These are phyloP conservation scores for Globisporangium radiosum DNA, from an alignment of 352 stramenopile genomes.

Conservation along the genomic window DNA sequence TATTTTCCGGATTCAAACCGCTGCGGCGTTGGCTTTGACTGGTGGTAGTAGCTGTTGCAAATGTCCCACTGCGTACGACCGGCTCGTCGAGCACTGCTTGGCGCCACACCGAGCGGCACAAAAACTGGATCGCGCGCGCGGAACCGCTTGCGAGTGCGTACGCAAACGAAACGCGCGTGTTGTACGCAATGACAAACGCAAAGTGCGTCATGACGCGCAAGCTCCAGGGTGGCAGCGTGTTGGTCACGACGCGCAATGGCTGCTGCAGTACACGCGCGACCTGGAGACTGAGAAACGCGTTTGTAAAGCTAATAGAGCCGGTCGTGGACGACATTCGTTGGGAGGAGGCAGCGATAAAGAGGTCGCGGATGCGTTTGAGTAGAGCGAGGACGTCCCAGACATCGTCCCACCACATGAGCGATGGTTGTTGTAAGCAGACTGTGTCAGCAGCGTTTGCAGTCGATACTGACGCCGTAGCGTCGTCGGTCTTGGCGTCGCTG, in stretches of 20 bases:
- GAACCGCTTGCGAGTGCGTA: constrained; percentile 60
- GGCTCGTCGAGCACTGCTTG: constrained; percentile 47
- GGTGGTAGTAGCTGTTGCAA: background rate
- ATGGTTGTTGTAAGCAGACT: background rate
- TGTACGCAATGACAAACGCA: constrained; percentile 57
- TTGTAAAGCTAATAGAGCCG: constrained; percentile 25
- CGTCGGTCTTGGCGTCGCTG: background rate
- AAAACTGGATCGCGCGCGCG: constrained; percentile 61
- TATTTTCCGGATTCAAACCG: no score
- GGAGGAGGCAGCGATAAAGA: no score
- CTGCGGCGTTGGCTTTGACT: background rate
- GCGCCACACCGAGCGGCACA: constrained; percentile 65
- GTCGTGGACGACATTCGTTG: no score
- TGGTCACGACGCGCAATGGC: constrained; percentile 55
- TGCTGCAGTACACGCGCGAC: constrained; percentile 49
- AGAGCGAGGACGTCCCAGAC: constrained; percentile 53
- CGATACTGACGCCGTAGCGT: background rate
- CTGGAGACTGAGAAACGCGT: constrained; percentile 54
- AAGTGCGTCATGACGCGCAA: constrained; percentile 47
- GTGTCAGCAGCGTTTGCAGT: background rate
- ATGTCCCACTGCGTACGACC: no score
- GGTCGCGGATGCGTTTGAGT: constrained; percentile 25
- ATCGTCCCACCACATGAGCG: constrained; percentile 38
- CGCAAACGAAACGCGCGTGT: constrained; percentile 60
- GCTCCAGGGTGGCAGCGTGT: constrained; percentile 50